These are phyloP conservation scores for Pseudogymnoascus sp. DNA, from an alignment of 2,329 filamentous ascomycete species.

Conservation along the genomic window DNA sequence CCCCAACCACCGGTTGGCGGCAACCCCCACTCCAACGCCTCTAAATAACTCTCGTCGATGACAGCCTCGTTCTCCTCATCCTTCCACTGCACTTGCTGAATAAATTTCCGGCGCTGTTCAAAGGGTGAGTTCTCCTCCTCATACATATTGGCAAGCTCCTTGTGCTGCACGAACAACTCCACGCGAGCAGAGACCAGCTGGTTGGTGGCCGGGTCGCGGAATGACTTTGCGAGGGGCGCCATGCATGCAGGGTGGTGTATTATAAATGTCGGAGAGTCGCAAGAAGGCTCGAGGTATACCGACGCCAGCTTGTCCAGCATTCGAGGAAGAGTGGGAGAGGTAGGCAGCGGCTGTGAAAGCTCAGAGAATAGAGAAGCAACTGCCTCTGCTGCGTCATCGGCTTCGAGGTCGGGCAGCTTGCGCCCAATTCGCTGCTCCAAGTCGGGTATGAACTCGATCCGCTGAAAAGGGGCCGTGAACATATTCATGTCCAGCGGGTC, in stretches of 20 bases:
- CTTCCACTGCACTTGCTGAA: constrained; percentile 43
- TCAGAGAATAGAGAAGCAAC: constrained; percentile 48
- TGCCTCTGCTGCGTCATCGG: constrained; percentile 46
- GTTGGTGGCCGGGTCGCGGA: constrained; percentile 58
- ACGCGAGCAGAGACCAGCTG: constrained; percentile 74
- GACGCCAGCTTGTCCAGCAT: constrained; percentile 77
- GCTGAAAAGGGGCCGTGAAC: constrained; percentile 49
- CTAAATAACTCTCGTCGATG: constrained; percentile 64
- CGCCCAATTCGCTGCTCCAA: constrained; percentile 59
- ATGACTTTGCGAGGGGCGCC: constrained; percentile 85
- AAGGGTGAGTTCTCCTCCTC: constrained; percentile 95
- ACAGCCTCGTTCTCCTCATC: constrained; percentile 27
- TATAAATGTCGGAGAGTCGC: constrained; percentile 70
- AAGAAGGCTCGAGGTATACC: constrained; percentile 70
- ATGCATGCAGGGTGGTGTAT: constrained; percentile 83
- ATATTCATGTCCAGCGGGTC: constrained; percentile 40
- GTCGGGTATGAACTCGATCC: constrained; percentile 74
- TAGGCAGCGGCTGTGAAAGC: constrained; percentile 40
- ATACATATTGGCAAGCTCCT: constrained; percentile 91
- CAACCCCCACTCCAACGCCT: constrained; percentile 77
- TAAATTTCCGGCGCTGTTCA: constrained; percentile 76
- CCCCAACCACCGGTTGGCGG: constrained; percentile 98
- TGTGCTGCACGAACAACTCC: constrained; percentile 72
- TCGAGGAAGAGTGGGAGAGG: constrained; percentile 49
- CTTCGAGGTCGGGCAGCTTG: constrained; percentile 32